phyloP scores from a whole-genome alignment of 2,329 filamentous ascomycete genomes.

The Didymella pomorum region DNA sequence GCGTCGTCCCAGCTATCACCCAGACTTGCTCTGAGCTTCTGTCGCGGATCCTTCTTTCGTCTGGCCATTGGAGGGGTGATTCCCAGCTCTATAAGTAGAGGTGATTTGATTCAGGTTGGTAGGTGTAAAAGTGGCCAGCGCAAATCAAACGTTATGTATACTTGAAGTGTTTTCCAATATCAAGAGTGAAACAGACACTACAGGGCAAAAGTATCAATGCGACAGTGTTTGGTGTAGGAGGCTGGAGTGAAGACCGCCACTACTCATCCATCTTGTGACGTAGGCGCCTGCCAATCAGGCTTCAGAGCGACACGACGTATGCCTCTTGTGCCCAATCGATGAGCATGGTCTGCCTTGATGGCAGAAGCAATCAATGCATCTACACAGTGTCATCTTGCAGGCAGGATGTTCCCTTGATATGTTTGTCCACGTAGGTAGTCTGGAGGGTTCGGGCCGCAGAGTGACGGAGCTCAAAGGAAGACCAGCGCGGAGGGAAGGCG shows the following conservation, averaged over 20 bases:
- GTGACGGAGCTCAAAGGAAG: slow-evolving; percentile 11
- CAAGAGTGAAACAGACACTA: background rate
- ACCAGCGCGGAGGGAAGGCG: slow-evolving; percentile 9
- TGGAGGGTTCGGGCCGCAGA: slow-evolving; percentile 8
- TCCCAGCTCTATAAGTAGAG: too few species aligned
- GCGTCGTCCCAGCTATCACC: slow-evolving; percentile 48
- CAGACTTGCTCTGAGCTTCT: slow-evolving; percentile 36
- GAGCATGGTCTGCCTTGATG: background rate
- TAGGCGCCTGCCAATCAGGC: slow-evolving; percentile 40
- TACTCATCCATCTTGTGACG: slow-evolving; percentile 33
- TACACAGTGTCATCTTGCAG: too few species aligned
- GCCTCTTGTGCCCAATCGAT: background rate
- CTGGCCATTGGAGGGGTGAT: too few species aligned
- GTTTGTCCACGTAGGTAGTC: background rate
- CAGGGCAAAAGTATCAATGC: slow-evolving; percentile 5
- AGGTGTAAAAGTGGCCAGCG: background rate
- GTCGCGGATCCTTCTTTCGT: slow-evolving; percentile 25
- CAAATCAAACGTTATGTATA: background rate
- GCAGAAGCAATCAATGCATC: too few species aligned
- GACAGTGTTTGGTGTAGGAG: slow-evolving; percentile 23
- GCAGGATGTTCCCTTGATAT: background rate
- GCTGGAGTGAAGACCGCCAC: slow-evolving; percentile 36
- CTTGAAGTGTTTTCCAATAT: background rate
- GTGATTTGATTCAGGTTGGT: too few species aligned
- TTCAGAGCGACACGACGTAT: background rate